Evolutionary conservation across 331 rosid species (phyloP).

Genomic region (Cucumis variabilis): DNA sequence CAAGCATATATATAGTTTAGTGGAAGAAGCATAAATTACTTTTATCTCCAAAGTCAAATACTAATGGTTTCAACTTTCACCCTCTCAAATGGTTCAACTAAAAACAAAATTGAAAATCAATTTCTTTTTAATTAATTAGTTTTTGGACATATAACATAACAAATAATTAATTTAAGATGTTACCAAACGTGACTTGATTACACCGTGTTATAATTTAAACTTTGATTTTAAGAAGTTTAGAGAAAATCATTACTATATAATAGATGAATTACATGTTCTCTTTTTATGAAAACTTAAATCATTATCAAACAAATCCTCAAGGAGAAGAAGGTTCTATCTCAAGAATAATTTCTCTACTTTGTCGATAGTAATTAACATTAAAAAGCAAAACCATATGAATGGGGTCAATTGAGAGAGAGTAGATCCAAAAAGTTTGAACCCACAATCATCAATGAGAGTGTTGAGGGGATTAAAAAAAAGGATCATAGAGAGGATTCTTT

Average conservation of each 20-base stretch:
- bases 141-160: no score
- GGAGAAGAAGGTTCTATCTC: no score
- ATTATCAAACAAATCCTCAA: not conserved
- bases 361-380: not conserved
- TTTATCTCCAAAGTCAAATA: not conserved
- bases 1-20: not conserved
- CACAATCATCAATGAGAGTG: slow-evolving; percentile 11
- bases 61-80: not conserved
- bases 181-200: not conserved
- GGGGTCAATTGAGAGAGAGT: slow-evolving; percentile 6
- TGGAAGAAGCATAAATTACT: not conserved
- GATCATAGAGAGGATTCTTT: not conserved
- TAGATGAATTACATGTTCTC: not conserved
- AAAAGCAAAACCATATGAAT: slow-evolving; percentile 23
- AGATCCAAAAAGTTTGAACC: slow-evolving; percentile 21
- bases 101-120: no score
- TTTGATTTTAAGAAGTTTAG: not conserved
- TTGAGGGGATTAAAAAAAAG: not conserved
- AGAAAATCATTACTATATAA: not conserved
- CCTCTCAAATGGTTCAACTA: not conserved
- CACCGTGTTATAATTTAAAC: no score
- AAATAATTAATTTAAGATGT: no score
- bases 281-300: not conserved
- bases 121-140: no score
- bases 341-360: not conserved